Evolutionary conservation across 1,284 basidiomycete genomes (phyloP), one percentile per base, ranked within the genome.

Genomic region (Ustilago hordei): DNA sequence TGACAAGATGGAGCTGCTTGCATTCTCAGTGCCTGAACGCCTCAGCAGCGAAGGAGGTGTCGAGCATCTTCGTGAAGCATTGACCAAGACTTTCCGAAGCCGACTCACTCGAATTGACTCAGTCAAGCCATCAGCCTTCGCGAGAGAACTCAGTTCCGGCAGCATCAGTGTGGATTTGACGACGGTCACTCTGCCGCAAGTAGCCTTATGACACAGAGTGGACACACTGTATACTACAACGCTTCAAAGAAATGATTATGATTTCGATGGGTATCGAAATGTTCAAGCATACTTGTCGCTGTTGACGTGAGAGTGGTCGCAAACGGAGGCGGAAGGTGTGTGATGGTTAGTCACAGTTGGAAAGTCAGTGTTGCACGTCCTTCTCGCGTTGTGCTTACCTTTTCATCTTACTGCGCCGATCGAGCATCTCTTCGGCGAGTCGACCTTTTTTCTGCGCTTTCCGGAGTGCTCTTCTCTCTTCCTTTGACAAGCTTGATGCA

Each of bases 401-500:
- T 63, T 84, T 84, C 56, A 80, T 64, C 66, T 70, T 77, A 9
- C 68, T 73, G 15, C 82, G 74, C 6, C 81, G 73, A 36, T 84
- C 78, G 15, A 84, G 80, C 82, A 82, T 81, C 54, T 77, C 82
- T 60, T 84, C 82, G 19, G 80, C 80, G 2, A 84, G 67, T n/a
- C 82, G 64, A 11, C 82, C 82, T 50, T 84, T 78, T 47, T 81
- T 82, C 36, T 81, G 68, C 7, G 71, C 80, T 38, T 75, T 80
- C 57, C 80, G 69, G 43, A 83, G 73, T 17, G 81, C 78, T 50
- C 67, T 61, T 23, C 66, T 55, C 19, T 77, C 75, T 17, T 77
- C 69, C 34, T 65, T 69, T 6, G 66, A 64, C 38, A 77, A 36
- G 41, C 41, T 60, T 0, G 55, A 59, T 3, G 35, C 57, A 52